These are phyloP conservation scores for Calycina herbarum DNA, from an alignment of 2,329 filamentous ascomycete species.

Conservation along the genomic window DNA sequence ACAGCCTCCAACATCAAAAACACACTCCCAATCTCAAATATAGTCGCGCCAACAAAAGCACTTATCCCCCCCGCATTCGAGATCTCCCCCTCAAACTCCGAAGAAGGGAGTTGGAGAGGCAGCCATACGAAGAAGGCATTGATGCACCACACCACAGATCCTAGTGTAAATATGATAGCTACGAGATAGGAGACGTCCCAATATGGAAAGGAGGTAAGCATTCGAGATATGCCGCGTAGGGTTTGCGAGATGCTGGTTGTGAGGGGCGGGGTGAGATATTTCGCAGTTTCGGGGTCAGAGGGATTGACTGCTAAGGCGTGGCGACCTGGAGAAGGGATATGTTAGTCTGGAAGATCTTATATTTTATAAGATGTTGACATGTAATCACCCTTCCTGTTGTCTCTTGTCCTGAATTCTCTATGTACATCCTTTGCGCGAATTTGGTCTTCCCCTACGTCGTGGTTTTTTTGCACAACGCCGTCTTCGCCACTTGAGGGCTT, in stretches of 20 bases:
- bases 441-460: background rate
- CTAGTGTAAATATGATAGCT: conserved; percentile 53
- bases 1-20: conserved; percentile 66
- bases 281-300: conserved; percentile 19
- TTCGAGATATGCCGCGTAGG: conserved; percentile 43
- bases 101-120: conserved; percentile 53
- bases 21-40: conserved; percentile 65
- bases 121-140: conserved; percentile 67
- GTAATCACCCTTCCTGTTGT: conserved; percentile 46
- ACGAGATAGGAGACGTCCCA: conserved; percentile 60
- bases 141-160: conserved; percentile 55
- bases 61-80: conserved; percentile 58
- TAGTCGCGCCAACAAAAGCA: conserved; percentile 65
- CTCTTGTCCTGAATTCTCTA: conserved; percentile 45
- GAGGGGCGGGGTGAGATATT: conserved; percentile 34
- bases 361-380: background rate
- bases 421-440: conserved; percentile 30
- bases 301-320: conserved; percentile 42
- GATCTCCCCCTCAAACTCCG: conserved; percentile 55
- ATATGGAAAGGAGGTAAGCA: conserved; percentile 51
- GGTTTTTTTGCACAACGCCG: background rate
- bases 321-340: conserved; percentile 32
- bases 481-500: background rate
- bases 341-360: background rate
- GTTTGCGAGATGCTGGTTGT: conserved; percentile 35